Base-by-base conservation (phyloP, 192 early-diverging fungal species). In the Entophlyctis helioformis region DNA sequence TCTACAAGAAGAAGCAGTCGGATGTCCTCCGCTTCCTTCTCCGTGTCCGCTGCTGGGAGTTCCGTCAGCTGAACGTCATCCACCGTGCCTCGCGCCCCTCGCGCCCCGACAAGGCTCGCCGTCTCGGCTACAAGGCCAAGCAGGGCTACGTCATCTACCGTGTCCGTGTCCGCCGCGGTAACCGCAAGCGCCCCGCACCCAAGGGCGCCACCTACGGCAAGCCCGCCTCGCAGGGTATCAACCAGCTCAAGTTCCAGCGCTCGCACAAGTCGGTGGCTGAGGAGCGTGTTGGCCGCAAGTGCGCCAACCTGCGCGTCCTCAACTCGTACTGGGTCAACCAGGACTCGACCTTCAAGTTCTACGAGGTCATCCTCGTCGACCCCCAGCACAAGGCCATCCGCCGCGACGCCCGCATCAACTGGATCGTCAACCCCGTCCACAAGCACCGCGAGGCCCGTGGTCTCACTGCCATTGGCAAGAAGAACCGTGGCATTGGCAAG, bases 311-410 rank as follows among this genome's bases (percentile, higher is more conserved):
- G 67, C 88, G 95, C 54, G 92, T 98, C 46, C 75, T 98, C 50
- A 98, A 94, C 89, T 93, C 89, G 45, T 98, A 98, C 86, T 98
- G 95, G 95, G 84, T 98, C 50, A 98, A 98, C 84, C 81, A 91
- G 81, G 95, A 96, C 74, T 72, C 95, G 44, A 91, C 90, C 64
- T 98, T 87, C 87, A 98, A 98, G 82, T 98, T 84, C 83, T 96
- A 72, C 74, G 95, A 98, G 73, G 88, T 98, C 62, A 96, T 98
- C 69, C 81, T 90, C 47, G 92, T 96, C 53, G 95, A 98, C 71
- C 91, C 91, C 52, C 61, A 67, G 51, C 95, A 98, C 88, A 91
- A 91, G 82, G 89, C 85, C 54, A 96, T 98, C 78, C 89, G 95
- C 56, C 87, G 89, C 66, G 92, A 98, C 72, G 71, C 95, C 46